Conservation (phyloP, 805 yeast species). For the Kluyveromyces aestuarii region DNA sequence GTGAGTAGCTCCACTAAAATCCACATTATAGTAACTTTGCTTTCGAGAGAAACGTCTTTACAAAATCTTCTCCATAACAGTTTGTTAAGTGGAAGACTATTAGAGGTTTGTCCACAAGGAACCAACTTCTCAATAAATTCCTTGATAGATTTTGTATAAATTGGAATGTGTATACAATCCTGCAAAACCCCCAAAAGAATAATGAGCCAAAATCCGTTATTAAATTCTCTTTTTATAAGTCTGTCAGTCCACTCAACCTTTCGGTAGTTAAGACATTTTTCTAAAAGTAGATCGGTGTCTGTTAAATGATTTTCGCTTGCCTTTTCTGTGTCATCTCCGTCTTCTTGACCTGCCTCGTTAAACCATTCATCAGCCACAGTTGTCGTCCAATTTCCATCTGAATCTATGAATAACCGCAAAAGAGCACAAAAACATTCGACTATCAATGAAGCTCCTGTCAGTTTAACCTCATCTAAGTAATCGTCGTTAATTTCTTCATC, state of each 20-base stretch:
- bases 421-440: slow-evolving; percentile 24
- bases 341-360: slow-evolving; percentile 6
- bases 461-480: slow-evolving; percentile 15
- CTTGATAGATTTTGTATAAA: slow-evolving; percentile 30
- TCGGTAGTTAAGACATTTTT: slow-evolving; percentile 42
- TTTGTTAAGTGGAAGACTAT: slow-evolving; percentile 23
- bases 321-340: slow-evolving; percentile 14
- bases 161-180: slow-evolving; percentile 23
- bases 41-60: slow-evolving; percentile 38
- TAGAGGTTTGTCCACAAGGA: slow-evolving; percentile 29
- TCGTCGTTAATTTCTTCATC: slow-evolving; percentile 23
- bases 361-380: slow-evolving; percentile 26
- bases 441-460: slow-evolving; percentile 18
- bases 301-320: neutral
- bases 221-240: slow-evolving; percentile 61
- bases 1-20: slow-evolving; percentile 53
- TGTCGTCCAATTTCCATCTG: slow-evolving; percentile 26
- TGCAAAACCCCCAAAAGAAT: slow-evolving; percentile 61
- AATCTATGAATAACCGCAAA: slow-evolving; percentile 25
- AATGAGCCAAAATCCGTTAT: slow-evolving; percentile 81
- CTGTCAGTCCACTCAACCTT: slow-evolving; percentile 71
- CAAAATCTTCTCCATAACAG: slow-evolving; percentile 45
- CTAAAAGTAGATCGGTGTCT: slow-evolving; percentile 13
- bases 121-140: slow-evolving; percentile 46
- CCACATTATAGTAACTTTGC: slow-evolving; percentile 48